Conservation (phyloP, 2,329 filamentous ascomycete genomes). For the Periglandula ipomoeae region DNA sequence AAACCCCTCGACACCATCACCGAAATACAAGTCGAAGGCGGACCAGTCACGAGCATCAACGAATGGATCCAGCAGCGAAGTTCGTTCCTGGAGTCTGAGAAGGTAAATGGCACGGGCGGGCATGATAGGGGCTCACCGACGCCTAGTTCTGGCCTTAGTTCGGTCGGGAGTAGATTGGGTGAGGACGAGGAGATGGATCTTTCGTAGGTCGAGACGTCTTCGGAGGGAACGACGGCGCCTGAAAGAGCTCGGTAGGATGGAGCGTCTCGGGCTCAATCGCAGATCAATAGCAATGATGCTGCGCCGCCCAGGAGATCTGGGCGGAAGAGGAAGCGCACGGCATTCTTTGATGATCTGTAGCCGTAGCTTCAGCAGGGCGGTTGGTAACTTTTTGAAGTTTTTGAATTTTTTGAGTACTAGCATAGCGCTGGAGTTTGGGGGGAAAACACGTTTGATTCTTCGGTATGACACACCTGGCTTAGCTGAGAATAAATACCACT, state of each 20-base stretch:
- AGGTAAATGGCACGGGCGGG: conserved; percentile 8
- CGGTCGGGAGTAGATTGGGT: conserved; percentile 28
- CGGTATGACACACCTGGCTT: neutral
- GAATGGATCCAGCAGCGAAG: conserved; percentile 28
- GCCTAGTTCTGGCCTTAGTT: conserved; percentile 48
- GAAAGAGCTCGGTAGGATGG: no score
- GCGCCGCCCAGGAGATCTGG: neutral
- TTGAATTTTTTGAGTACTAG: neutral
- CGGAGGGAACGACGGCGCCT: neutral
- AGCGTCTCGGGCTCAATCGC: neutral
- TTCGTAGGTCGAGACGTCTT: conserved; percentile 17
- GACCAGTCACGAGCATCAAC: conserved; percentile 30
- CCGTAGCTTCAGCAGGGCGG: neutral
- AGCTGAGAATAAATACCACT: neutral
- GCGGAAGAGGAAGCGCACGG: neutral
- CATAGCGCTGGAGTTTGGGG: conserved; percentile 5
- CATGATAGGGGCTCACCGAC: conserved; percentile 29
- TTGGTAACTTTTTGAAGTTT: neutral
- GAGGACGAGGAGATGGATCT: conserved; percentile 43
- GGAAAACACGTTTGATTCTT: neutral
- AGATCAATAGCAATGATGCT: neutral
- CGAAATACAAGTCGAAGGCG: conserved; percentile 71
- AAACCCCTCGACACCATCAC: conserved; percentile 56
- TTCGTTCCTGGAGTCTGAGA: conserved; percentile 8
- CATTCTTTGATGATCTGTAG: neutral